phyloP scores from a whole-genome alignment of 306 rosid genomes.

The Quillaja saponaria region DNA sequence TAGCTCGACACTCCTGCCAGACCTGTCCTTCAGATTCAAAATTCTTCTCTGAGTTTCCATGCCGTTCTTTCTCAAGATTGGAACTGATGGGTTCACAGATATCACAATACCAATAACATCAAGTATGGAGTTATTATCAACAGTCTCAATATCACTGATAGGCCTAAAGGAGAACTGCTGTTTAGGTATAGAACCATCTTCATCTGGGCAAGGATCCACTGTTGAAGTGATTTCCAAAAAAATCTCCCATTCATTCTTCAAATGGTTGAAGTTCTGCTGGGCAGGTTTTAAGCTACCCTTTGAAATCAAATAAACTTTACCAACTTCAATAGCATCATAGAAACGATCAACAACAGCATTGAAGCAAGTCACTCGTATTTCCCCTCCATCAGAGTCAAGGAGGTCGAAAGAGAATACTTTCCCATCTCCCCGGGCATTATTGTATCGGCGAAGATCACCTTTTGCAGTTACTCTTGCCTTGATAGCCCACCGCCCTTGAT shows the following conservation, averaged over 20 bases:
- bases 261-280: slow-evolving; percentile 87
- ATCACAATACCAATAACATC: slow-evolving; percentile 83
- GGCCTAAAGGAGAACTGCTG: slow-evolving; percentile 85
- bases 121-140: slow-evolving; percentile 70
- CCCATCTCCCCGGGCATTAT: slow-evolving; percentile 96
- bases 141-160: slow-evolving; percentile 79
- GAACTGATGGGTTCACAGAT: slow-evolving; percentile 80
- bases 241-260: slow-evolving; percentile 97
- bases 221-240: slow-evolving; percentile 73
- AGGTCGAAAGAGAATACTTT: slow-evolving; percentile 96
- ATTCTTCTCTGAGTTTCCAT: slow-evolving; percentile 94
- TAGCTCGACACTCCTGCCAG: slow-evolving; percentile 78
- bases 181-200: slow-evolving; percentile 87
- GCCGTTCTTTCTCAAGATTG: slow-evolving; percentile 94
- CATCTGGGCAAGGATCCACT: slow-evolving; percentile 81
- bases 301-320: slow-evolving; percentile 87
- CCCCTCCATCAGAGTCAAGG: slow-evolving; percentile 97
- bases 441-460: slow-evolving; percentile 93
- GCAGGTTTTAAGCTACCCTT: slow-evolving; percentile 95
- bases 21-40: slow-evolving; percentile 75
- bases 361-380: slow-evolving; percentile 90
- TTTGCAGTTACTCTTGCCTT: slow-evolving; percentile 96
- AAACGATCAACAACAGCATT: slow-evolving; percentile 93
- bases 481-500: slow-evolving; percentile 97
- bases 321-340: slow-evolving; percentile 75